Conservation (phyloP, 2,329 filamentous ascomycete genomes). For the Colletotrichum sansevieriae region DNA sequence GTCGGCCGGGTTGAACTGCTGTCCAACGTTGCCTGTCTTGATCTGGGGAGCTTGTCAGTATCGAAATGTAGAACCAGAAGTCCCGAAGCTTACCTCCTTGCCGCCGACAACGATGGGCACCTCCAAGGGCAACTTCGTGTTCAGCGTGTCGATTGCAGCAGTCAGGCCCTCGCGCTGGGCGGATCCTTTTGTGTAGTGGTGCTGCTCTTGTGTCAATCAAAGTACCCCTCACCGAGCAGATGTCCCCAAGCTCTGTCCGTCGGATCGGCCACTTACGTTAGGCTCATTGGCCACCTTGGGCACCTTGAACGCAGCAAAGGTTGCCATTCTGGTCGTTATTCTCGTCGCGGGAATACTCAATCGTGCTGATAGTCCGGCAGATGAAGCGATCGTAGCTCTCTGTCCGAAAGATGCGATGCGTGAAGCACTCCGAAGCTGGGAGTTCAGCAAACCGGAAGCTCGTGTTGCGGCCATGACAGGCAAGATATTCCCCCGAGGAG, state of each 20-base stretch:
- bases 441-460: slow-evolving; percentile 37
- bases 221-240: neutral
- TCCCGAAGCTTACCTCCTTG: slow-evolving; percentile 71
- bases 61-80: neutral
- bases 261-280: slow-evolving; percentile 76
- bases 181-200: slow-evolving; percentile 90
- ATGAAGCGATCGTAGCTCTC: slow-evolving; percentile 8
- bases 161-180: slow-evolving; percentile 81
- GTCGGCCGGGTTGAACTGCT: slow-evolving; percentile 86
- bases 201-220: slow-evolving; percentile 67
- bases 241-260: slow-evolving; percentile 6
- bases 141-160: slow-evolving; percentile 77
- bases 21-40: slow-evolving; percentile 73
- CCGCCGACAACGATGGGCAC: slow-evolving; percentile 89
- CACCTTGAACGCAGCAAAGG: slow-evolving; percentile 87
- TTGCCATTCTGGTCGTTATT: slow-evolving; percentile 58
- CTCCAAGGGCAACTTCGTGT: slow-evolving; percentile 77
- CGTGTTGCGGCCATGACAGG: slow-evolving; percentile 39
- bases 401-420: slow-evolving; percentile 31
- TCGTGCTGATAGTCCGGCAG: slow-evolving; percentile 18
- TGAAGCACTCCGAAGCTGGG: slow-evolving; percentile 37
- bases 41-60: slow-evolving; percentile 59
- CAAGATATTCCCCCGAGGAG: neutral
- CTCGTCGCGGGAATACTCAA: slow-evolving; percentile 44
- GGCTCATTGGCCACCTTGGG: slow-evolving; percentile 92